These are phyloP conservation scores for Moesziomyces globuligerus DNA, from an alignment of 1,284 basidiomycete species.

Conservation along the genomic window DNA sequence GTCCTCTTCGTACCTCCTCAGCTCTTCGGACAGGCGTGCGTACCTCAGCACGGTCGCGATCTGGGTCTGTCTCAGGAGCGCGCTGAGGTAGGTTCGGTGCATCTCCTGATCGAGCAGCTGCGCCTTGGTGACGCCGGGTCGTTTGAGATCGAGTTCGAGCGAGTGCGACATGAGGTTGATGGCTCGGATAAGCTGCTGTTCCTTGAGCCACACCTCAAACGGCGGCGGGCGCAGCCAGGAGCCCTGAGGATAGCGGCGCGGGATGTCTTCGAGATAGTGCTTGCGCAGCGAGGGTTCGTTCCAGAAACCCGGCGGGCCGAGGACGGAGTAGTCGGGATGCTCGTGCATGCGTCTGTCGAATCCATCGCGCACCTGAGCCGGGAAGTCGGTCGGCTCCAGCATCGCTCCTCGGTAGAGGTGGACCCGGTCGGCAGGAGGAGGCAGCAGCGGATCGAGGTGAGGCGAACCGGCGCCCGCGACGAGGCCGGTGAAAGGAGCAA, in stretches of 20 bases:
- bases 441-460: neutral
- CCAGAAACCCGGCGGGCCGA: slow-evolving; percentile 27
- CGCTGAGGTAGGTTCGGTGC: slow-evolving; percentile 7
- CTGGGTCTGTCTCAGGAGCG: slow-evolving; percentile 8
- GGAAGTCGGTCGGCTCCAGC: slow-evolving; percentile 26
- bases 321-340: neutral
- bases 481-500: neutral
- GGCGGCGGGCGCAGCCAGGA: slow-evolving; percentile 14
- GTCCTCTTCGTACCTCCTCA: slow-evolving; percentile 10
- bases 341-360: slow-evolving; percentile 2
- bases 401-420: slow-evolving; percentile 13
- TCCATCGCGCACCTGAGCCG: neutral
- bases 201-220: slow-evolving; percentile 31
- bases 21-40: neutral
- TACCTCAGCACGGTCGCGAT: slow-evolving; percentile 13
- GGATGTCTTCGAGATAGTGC: slow-evolving; percentile 11
- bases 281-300: slow-evolving; percentile 5
- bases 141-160: neutral
- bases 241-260: slow-evolving; percentile 12
- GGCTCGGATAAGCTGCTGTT: slow-evolving; percentile 23
- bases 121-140: neutral
- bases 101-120: slow-evolving; percentile 11
- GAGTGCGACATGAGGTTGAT: slow-evolving; percentile 5
- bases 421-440: slow-evolving; percentile 23
- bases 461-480: neutral